Evolutionary conservation across 2,329 filamentous ascomycete genomes (phyloP).

Genomic region (Orbilia brochopaga): DNA sequence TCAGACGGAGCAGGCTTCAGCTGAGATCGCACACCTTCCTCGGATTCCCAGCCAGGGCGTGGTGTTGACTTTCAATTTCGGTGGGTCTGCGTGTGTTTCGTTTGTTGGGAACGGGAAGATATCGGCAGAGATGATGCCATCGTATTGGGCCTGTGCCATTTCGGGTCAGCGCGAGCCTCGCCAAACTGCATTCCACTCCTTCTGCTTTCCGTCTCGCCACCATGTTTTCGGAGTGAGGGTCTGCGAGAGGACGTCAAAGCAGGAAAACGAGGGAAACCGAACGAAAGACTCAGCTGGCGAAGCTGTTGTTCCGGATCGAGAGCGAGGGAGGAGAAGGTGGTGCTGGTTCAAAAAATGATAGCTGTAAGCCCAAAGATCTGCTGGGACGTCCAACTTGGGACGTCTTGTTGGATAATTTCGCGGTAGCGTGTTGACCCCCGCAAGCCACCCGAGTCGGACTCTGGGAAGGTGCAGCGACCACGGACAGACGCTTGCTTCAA

Average conservation of each 20-base stretch:
- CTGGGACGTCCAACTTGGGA: slow-evolving; percentile 14
- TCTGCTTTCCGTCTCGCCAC: slow-evolving; percentile 41
- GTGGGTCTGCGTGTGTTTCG: slow-evolving; percentile 30
- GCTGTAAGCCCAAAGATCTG: slow-evolving; percentile 14
- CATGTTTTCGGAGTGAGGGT: slow-evolving; percentile 36
- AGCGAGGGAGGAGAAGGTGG: slow-evolving; percentile 3
- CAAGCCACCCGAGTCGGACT: neutral
- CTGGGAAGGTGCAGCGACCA: neutral
- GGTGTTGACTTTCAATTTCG: slow-evolving; percentile 26
- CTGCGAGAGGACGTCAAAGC: slow-evolving; percentile 6
- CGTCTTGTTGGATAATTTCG: slow-evolving; percentile 40
- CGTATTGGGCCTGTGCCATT: slow-evolving; percentile 36
- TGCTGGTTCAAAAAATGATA: neutral
- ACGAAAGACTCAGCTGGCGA: no score
- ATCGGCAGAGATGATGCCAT: slow-evolving; percentile 48
- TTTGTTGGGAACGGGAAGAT: slow-evolving; percentile 51
- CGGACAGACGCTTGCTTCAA: neutral
- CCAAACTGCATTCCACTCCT: slow-evolving; percentile 31
- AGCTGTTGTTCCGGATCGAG: slow-evolving; percentile 17
- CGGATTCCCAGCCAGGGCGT: slow-evolving; percentile 17
- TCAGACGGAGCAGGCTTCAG: neutral
- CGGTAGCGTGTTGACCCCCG: slow-evolving; percentile 41
- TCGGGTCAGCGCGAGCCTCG: slow-evolving; percentile 26
- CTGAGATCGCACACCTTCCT: slow-evolving; percentile 9
- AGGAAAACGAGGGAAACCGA: slow-evolving; percentile 9